phyloP scores from a whole-genome alignment of 352 stramenopile species.

The Phytophthora pistaciae region DNA sequence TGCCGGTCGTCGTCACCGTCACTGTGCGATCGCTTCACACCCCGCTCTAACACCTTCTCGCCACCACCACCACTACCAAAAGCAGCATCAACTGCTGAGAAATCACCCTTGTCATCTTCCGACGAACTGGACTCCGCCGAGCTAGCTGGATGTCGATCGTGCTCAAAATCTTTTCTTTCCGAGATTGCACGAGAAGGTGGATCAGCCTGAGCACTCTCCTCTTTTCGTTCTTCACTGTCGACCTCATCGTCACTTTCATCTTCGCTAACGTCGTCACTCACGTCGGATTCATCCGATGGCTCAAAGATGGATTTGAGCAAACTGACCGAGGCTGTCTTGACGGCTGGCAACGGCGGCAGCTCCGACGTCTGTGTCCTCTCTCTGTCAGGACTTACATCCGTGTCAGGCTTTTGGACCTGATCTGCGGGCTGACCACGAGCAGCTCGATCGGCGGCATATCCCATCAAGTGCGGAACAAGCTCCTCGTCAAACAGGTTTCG shows the following conservation, averaged over 20 bases:
- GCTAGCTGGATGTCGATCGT: neutral
- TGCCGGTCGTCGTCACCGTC: conserved; percentile 7
- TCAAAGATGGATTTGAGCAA: conserved; percentile 89
- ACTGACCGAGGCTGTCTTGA: conserved; percentile 53
- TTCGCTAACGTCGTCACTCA: conserved; percentile 56
- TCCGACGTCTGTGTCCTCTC: conserved; percentile 20
- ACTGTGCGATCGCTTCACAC: conserved; percentile 21
- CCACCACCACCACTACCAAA: neutral
- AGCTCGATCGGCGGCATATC: conserved; percentile 60
- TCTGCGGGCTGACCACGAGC: conserved; percentile 4
- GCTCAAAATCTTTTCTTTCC: neutral
- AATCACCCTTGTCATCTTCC: conserved; percentile 23
- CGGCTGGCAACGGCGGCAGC: conserved; percentile 47
- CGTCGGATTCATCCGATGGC: conserved; percentile 62
- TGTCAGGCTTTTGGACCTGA: neutral
- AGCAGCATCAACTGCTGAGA: neutral
- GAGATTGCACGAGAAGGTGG: neutral
- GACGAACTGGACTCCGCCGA: conserved; percentile 30
- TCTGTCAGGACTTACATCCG: neutral
- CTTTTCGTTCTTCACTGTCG: conserved; percentile 9
- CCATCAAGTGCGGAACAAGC: conserved; percentile 74
- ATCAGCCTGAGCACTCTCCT: neutral
- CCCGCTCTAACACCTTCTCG: conserved; percentile 1
- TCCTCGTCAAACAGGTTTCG: conserved; percentile 76
- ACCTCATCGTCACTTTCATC: conserved; percentile 38